Evolutionary conservation across 1,284 basidiomycete genomes (phyloP), one percentile per base, ranked within the genome.

Genomic region (Trichosporon coremiiforme): DNA sequence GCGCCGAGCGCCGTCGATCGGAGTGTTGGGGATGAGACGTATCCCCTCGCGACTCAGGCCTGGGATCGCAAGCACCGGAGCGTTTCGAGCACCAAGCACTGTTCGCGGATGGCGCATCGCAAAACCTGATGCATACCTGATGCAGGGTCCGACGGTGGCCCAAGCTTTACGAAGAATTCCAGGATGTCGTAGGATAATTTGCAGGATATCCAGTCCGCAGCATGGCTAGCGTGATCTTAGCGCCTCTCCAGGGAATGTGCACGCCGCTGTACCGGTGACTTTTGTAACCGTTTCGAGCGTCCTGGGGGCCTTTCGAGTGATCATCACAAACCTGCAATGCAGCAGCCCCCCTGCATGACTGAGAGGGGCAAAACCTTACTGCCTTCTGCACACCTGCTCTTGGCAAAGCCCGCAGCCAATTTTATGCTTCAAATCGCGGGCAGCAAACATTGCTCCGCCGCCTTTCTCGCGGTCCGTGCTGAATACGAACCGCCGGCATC

Each of bases 121-220:
- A 35, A 38, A 38, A 38, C 13, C 36, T 38, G 36, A 22, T 10
- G 50, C 50, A 22, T 4, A 53, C 22, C 50, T 25, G 22, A 53
- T 53, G 20, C 41, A 53, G 50, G 50, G 50, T 25, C n/a, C 15
- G 20, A 50, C 12, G 20, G 22, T 10, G 50, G 50, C 20, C 50
- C 50, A 22, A 53, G 50, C 50, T 53, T 53, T 53, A 17, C 50
- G 25, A 17, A 25, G 4, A 53, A 53, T 53, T 53, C 20, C 22
- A 53, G 50, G 50, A 53, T 53, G 50, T 53, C 20, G 20, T 20
- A 53, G 50, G 50, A 53, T 9, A 38, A 10, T 8, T 22, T 53
- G 50, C 50, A 53, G 50, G 50, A 53, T 25, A 53, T 53, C 50
- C 50, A 25, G 50, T 53, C 50, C 50, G 50, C 50, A 53, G 50